Evolutionary conservation across 1,139 yeast genomes (phyloP).

Genomic region (Geotrichum reessii): DNA sequence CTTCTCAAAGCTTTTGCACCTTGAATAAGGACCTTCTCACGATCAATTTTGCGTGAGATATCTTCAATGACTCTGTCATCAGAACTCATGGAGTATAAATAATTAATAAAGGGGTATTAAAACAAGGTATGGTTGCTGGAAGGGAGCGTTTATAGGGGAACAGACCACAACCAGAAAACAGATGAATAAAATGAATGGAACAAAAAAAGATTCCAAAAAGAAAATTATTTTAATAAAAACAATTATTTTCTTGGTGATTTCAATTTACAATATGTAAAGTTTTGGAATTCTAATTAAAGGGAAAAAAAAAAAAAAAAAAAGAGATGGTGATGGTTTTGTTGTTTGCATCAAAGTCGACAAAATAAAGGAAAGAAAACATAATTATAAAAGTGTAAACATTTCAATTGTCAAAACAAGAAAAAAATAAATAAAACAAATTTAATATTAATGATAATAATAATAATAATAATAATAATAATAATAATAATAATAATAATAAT

Average conservation of each 20-base stretch:
- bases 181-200: not conserved
- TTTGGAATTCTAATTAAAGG: not conserved
- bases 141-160: not conserved
- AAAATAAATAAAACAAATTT: not conserved
- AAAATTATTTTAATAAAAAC: not conserved
- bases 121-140: not conserved
- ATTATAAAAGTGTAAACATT: not conserved
- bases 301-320: not conserved
- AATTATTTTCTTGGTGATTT: not conserved
- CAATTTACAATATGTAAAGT: not conserved
- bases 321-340: not conserved
- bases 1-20: constrained; percentile 80
- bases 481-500: no score
- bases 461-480: no score
- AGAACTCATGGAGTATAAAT: not conserved
- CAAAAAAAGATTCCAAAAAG: no score
- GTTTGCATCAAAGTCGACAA: not conserved
- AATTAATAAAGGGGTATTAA: not conserved
- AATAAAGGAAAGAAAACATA: not conserved
- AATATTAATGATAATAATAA: no score
- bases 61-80: constrained; percentile 44
- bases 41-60: constrained; percentile 73
- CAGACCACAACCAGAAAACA: not conserved
- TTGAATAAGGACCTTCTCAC: constrained; percentile 79
- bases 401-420: not conserved